Evolutionary conservation across 805 yeast species (phyloP), one percentile per base, ranked within the genome.

Genomic region (Suhomyces tanzawaensis): DNA sequence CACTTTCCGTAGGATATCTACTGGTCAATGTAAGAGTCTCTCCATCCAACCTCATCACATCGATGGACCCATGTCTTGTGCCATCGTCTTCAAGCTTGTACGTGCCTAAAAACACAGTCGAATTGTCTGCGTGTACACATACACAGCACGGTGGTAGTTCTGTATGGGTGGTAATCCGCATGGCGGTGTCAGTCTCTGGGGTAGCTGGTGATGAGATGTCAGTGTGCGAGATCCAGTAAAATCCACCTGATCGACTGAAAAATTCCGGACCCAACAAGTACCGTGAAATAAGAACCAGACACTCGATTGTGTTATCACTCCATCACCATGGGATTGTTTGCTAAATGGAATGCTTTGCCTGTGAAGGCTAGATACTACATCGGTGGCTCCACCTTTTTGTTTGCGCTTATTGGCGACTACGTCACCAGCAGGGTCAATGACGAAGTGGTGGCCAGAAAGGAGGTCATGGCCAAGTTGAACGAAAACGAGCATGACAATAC

Each of bases 101-200:
- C 0, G 96, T 89, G 0, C 97, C 98, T 1, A 87, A 58, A 8
- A 87, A 54, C 1, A 87, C 46, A 7, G 74, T 53, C 0, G 71
- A 49, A 3, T 60, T 50, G 29, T 79, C 76, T 0, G 85, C 84
- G 36, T 74, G 77, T 7, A 81, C 71, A 25, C 82, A 69, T 3
- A 91, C 58, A 30, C 86, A 82, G 57, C 98, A 93, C 1, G 98
- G 97, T 1, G 98, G 98, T 2, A 79, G 64, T 1, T 64, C 58
- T 0, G 91, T 69, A 17, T 60, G 62, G 3, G 69, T 58, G 1
- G 27, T 24, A 13, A 24, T 8, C 14, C 27, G 7, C 27, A 24
- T 24, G 13, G 7, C 9, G 23, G n/a, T n/a, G n/a, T n/a, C n/a
- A n/a, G n/a, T n/a, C n/a, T n/a, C n/a, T n/a, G n/a, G n/a, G n/a